Percentiles rank a stretch among this genome's conserved stretches.
Conservation (phyloP, 306 rosid genomes). For the Styphnolobium japonicum region DNA sequence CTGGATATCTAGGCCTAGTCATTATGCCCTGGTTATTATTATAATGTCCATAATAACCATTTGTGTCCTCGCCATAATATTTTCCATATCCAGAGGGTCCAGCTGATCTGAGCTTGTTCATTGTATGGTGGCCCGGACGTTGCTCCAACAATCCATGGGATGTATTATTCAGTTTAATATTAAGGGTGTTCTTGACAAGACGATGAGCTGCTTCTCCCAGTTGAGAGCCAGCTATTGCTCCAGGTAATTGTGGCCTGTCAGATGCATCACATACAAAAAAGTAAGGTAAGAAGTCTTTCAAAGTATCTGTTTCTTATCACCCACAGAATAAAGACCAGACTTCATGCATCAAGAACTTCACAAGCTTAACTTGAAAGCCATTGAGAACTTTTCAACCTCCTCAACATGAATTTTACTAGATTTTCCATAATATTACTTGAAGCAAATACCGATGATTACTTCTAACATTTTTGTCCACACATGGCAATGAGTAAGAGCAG, state of each 20-base stretch:
- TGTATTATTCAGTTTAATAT: slow-evolving; percentile 47
- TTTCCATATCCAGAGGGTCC: slow-evolving; percentile 57
- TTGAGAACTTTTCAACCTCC: neutral
- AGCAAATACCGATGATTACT: neutral
- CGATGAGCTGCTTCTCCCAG: slow-evolving; percentile 90
- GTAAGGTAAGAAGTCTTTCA: neutral
- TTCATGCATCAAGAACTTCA: neutral
- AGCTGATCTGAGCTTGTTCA: slow-evolving; percentile 39
- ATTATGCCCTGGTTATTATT: slow-evolving; percentile 40
- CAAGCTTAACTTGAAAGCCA: neutral
- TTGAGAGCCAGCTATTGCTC: slow-evolving; percentile 64
- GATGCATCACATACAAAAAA: slow-evolving; percentile 17
- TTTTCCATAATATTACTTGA: neutral
- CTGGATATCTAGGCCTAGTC: slow-evolving; percentile 46
- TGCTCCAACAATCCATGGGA: slow-evolving; percentile 52
- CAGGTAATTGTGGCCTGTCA: slow-evolving; percentile 63
- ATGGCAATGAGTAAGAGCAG: neutral
- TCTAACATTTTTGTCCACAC: neutral
- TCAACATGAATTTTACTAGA: neutral
- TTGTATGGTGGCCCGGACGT: slow-evolving; percentile 31
- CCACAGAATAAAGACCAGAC: neutral
- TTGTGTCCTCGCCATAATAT: slow-evolving; percentile 51
- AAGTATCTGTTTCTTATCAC: neutral
- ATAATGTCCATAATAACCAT: slow-evolving; percentile 33
- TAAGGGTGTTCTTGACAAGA: slow-evolving; percentile 70